These are phyloP conservation scores for Malassezia nana DNA, from an alignment of 1,284 basidiomycete species.

Conservation along the genomic window DNA sequence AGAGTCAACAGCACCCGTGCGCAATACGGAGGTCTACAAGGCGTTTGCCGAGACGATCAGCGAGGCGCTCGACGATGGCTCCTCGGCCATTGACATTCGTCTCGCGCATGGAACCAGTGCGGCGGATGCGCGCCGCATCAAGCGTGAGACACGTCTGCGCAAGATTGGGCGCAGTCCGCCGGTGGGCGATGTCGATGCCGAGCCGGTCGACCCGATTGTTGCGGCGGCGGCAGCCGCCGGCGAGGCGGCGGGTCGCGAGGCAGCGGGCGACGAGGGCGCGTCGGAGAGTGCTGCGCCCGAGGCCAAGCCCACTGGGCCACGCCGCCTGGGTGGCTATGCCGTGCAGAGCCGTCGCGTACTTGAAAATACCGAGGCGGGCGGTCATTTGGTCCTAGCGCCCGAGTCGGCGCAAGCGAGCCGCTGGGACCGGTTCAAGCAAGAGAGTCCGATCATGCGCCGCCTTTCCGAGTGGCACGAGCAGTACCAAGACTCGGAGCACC, in stretches of 20 bases:
- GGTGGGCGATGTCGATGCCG: conserved; percentile 31
- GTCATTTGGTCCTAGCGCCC: conserved; percentile 34
- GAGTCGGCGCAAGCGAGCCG: conserved; percentile 35
- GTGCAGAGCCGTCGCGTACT: conserved; percentile 21
- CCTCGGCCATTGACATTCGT: conserved; percentile 55
- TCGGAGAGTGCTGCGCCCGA: neutral
- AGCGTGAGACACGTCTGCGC: conserved; percentile 35
- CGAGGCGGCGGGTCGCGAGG: conserved; percentile 21
- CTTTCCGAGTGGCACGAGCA: conserved; percentile 24
- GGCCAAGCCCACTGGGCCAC: neutral
- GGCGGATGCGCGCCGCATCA: conserved; percentile 55
- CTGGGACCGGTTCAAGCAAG: conserved; percentile 32
- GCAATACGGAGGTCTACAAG: conserved; percentile 92
- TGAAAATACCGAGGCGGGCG: conserved; percentile 27
- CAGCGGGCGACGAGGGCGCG: conserved; percentile 6
- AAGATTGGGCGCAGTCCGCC: conserved; percentile 43
- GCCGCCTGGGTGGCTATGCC: conserved; percentile 33
- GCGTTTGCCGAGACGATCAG: conserved; percentile 74
- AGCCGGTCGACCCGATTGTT: conserved; percentile 22
- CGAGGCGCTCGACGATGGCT: conserved; percentile 87
- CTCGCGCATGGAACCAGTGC: conserved; percentile 58
- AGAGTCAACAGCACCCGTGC: conserved; percentile 54
- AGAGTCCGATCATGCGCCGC: conserved; percentile 33
- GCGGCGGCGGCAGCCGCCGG: conserved; percentile 28
- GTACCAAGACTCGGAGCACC: conserved; percentile 89